Conservation (phyloP, 2,329 filamentous ascomycete species). For the Claviceps sp. region DNA sequence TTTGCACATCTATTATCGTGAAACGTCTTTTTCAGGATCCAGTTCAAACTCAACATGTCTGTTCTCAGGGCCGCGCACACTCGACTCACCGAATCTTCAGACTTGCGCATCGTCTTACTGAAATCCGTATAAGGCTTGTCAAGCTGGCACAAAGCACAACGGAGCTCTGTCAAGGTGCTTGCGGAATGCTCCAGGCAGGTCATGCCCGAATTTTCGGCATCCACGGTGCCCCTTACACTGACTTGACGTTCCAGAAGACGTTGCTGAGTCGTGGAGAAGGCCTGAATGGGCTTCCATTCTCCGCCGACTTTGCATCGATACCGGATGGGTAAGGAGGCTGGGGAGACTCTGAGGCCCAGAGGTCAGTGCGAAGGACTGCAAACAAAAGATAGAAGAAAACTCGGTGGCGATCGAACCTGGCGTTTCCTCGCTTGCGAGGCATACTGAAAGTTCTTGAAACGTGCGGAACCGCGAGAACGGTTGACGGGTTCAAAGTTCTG, state of each 20-base stretch:
- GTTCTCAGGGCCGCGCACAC: background rate
- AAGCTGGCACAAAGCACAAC: constrained; percentile 19
- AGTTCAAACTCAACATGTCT: too few relatives aligned
- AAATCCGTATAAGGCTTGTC: constrained; percentile 17
- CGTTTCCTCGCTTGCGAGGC: background rate
- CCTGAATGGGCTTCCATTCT: constrained; percentile 20
- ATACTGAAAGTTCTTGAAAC: background rate
- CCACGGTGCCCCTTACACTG: constrained; percentile 6
- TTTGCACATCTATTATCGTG: constrained; percentile 17
- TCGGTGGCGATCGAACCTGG: background rate
- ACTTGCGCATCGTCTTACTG: constrained; percentile 15
- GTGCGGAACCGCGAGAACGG: background rate
- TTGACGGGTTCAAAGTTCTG: background rate
- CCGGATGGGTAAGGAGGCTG: constrained; percentile 1
- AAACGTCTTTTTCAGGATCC: too few relatives aligned
- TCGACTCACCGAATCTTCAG: constrained; percentile 17
- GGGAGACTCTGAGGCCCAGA: background rate
- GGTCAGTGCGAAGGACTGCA: background rate
- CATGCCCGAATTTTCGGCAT: constrained; percentile 22
- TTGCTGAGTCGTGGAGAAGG: constrained; percentile 22
- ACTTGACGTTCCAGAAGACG: constrained; percentile 12
- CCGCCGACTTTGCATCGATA: constrained; percentile 22
- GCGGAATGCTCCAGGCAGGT: constrained; percentile 21
- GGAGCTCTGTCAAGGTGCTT: constrained; percentile 12
- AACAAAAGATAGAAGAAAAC: background rate